Evolutionary conservation across 1,139 yeast species (phyloP), one percentile per base, ranked within the genome.

Genomic region (Nakaseomyces sp.): DNA sequence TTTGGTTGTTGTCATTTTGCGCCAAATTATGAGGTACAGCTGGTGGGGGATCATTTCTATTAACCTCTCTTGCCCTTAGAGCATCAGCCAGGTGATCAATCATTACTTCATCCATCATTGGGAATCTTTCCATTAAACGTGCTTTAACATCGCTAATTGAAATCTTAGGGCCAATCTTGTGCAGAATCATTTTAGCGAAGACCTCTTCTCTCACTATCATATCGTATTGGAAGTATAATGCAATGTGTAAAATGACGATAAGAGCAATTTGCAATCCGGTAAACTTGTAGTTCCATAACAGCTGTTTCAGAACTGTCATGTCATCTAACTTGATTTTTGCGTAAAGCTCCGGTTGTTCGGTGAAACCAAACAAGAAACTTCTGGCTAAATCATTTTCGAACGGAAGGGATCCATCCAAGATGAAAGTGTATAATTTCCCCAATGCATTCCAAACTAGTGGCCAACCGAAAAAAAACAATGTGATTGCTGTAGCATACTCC

Each of bases 151-250:
- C 64, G 13, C 57, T 60, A 17, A 57, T 54, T 38, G 73, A 66
- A 40, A 74, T 76, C 49, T 75, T 80, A 36, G 72, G 71, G 4
- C 88, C 88, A 41, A 81, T 72, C 47, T 71, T 73, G 47, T 69
- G 74, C 44, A 71, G 57, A 19, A 81, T 65, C 55, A 80, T 66
- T 56, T 75, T 78, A 33, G 68, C 61, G 57, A 79, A 81, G 0
- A 85, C 85, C 40, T 78, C 78, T 57, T 82, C 91, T 44, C 79
- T 66, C 1, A 76, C 75, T n/a, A 82, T 81, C 77, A 83, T 78
- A 54, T 81, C 88, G 56, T 79, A 82, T 49, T 75, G 79, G 35
- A 78, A 68, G 55, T 76, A 76, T 7, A 77, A 50, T 2, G 77
- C 74, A 24, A 74, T 55, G 47, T 71, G 73, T 28, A 74, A 62